These are phyloP conservation scores for Tubosaeta sp. DNA, from an alignment of 768 basidiomycete species.

Conservation along the genomic window DNA sequence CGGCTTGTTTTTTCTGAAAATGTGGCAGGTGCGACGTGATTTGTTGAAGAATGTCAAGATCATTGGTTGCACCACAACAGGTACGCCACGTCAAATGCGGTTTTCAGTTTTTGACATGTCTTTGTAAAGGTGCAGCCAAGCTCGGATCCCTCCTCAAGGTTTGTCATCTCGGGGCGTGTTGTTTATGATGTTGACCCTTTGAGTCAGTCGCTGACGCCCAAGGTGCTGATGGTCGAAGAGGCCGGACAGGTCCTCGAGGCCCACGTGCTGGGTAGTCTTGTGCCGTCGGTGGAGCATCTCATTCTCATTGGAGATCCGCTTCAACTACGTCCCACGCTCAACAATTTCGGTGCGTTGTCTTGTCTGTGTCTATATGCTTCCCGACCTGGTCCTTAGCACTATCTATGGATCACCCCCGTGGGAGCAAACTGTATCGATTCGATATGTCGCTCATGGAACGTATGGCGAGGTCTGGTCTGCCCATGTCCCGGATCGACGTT, in stretches of 20 bases:
- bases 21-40: constrained; percentile 46
- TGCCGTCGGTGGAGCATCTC: constrained; percentile 64
- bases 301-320: constrained; percentile 80
- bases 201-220: constrained; percentile 51
- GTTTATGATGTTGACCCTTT: not conserved
- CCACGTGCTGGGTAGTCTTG: constrained; percentile 62
- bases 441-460: constrained; percentile 78
- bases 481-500: constrained; percentile 67
- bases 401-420: constrained; percentile 63
- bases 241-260: constrained; percentile 82
- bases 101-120: not conserved
- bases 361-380: not conserved
- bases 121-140: constrained; percentile 58
- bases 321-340: constrained; percentile 67
- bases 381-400: constrained; percentile 39
- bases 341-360: constrained; percentile 49
- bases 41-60: constrained; percentile 54
- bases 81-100: constrained; percentile 32
- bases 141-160: constrained; percentile 56
- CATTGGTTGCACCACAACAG: constrained; percentile 76
- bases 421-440: constrained; percentile 54
- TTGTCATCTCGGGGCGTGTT: not conserved
- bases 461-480: constrained; percentile 48
- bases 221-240: constrained; percentile 70
- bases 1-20: not conserved